These are phyloP conservation scores for Oryza officinalis DNA, from an alignment of 176 grass and related monocot species.

Conservation along the genomic window DNA sequence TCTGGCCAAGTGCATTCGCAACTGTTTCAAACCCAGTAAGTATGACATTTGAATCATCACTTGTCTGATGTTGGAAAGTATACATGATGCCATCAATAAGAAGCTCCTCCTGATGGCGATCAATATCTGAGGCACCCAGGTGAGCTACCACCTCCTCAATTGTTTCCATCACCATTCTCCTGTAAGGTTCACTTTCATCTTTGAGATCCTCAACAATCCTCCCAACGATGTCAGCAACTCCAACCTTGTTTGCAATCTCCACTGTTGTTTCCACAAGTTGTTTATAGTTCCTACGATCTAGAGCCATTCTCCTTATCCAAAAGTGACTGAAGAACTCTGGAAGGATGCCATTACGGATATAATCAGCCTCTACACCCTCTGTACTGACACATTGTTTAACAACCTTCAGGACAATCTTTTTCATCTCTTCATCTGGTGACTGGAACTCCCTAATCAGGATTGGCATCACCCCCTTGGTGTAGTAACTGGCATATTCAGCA, in stretches of 20 bases:
- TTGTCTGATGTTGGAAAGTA: slow-evolving; percentile 97
- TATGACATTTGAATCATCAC: slow-evolving; percentile 99
- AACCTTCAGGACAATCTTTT: slow-evolving; percentile 97
- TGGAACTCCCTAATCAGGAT: slow-evolving; percentile 94
- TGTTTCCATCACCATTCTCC: slow-evolving; percentile 99
- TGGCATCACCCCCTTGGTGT: slow-evolving; percentile 94
- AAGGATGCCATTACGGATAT: slow-evolving; percentile 78
- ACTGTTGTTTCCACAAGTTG: slow-evolving; percentile 97
- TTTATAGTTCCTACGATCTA: slow-evolving; percentile 94
- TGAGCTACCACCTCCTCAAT: slow-evolving; percentile 97
- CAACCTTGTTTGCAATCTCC: slow-evolving; percentile 95
- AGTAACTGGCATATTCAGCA: slow-evolving; percentile 97
- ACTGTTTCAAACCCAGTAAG: slow-evolving; percentile 98
- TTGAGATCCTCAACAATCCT: slow-evolving; percentile 92
- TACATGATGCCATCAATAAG: slow-evolving; percentile 97
- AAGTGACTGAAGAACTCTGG: slow-evolving; percentile 88
- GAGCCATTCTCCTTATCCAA: slow-evolving; percentile 92
- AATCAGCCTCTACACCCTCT: slow-evolving; percentile 94
- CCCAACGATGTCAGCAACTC: slow-evolving; percentile 84
- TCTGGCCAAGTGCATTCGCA: slow-evolving; percentile 86
- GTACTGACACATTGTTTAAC: slow-evolving; percentile 98
- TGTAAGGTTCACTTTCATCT: slow-evolving; percentile 95
- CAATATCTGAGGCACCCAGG: slow-evolving; percentile 93
- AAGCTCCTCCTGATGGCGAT: slow-evolving; percentile 81
- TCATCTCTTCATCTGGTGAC: slow-evolving; percentile 99